Percentiles rank a stretch among this genome's conserved stretches.
Conservation (phyloP, 1,284 basidiomycete species). For the Macrocystidia cucumis region DNA sequence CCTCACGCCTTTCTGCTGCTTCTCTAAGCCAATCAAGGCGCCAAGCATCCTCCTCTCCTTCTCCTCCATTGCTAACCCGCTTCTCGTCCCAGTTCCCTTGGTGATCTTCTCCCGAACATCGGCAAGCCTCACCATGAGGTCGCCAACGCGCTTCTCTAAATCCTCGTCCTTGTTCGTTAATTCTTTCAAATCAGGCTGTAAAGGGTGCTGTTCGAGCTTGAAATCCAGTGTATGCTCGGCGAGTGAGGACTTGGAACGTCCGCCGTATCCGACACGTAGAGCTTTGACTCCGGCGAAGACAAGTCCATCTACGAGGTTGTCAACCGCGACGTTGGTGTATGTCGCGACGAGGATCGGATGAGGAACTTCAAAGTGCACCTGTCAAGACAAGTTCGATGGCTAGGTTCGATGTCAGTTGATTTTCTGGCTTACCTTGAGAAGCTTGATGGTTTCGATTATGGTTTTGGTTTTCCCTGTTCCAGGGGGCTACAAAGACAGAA, state of each 20-base stretch:
- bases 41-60: constrained; percentile 30
- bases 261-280: constrained; percentile 66
- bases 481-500: constrained; percentile 55
- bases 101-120: constrained; percentile 5
- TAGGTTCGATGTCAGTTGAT: not conserved
- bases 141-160: constrained; percentile 14
- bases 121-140: constrained; percentile 9
- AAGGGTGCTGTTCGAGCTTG: constrained; percentile 57
- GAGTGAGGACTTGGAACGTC: constrained; percentile 55
- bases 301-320: constrained; percentile 81
- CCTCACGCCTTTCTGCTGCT: constrained; percentile 24
- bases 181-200: constrained; percentile 35
- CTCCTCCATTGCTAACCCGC: too few relatives aligned
- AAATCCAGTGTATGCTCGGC: constrained; percentile 57
- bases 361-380: constrained; percentile 76
- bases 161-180: constrained; percentile 33
- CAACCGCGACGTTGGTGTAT: constrained; percentile 93
- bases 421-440: constrained; percentile 70
- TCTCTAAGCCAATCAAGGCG: constrained; percentile 26
- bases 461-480: constrained; percentile 96
- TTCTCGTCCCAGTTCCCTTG: constrained; percentile 4
- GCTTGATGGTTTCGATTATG: constrained; percentile 76
- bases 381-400: constrained; percentile 1
- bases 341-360: constrained; percentile 86
- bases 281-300: constrained; percentile 59